These are phyloP conservation scores for Ceratobasidium sp. DNA, from an alignment of 1,284 basidiomycete species.

Conservation along the genomic window DNA sequence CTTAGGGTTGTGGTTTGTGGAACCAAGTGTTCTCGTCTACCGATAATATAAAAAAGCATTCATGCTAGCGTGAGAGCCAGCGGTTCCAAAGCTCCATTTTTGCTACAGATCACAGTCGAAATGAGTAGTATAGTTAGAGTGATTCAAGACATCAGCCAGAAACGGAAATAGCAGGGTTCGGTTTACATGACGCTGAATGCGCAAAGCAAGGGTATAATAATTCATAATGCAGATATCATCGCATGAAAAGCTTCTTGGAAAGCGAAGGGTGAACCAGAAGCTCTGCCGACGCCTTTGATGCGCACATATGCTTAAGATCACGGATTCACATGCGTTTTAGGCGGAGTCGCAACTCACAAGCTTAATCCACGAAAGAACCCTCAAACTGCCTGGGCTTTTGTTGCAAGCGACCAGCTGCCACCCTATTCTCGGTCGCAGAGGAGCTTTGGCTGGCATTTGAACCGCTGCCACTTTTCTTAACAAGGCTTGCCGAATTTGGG, in stretches of 20 bases:
- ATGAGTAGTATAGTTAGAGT: conserved; percentile 10
- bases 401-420: neutral
- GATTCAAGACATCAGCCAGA: conserved; percentile 16
- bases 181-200: conserved; percentile 13
- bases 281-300: neutral
- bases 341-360: conserved; percentile 23
- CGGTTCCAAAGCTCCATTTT: no score
- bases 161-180: conserved; percentile 23
- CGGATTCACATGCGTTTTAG: conserved; percentile 24
- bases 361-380: conserved; percentile 26
- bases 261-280: neutral
- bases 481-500: conserved; percentile 1
- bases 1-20: no score
- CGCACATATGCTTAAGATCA: neutral
- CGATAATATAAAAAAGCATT: no score
- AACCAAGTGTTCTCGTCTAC: no score
- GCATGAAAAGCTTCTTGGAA: conserved; percentile 13
- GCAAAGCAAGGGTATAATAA: conserved; percentile 6
- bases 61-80: no score
- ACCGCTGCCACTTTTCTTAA: neutral
- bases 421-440: neutral
- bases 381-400: neutral
- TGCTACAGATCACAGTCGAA: no score
- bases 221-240: conserved; percentile 7
- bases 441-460: neutral